Conservation (phyloP, 768 basidiomycete genomes). For the Galerina marginata region DNA sequence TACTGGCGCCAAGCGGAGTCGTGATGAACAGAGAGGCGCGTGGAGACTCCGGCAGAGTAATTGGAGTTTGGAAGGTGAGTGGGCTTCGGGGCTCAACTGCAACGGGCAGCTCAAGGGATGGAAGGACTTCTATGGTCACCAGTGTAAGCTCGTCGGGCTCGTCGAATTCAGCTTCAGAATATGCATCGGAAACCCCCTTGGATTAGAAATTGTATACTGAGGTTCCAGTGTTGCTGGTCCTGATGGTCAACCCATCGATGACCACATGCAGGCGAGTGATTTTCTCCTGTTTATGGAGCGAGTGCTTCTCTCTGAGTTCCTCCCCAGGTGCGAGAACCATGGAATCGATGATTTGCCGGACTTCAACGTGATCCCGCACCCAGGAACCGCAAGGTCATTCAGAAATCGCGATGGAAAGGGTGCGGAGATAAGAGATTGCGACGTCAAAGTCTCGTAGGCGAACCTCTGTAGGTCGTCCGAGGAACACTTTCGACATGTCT, state of each 20-base stretch:
- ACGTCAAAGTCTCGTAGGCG: constrained; percentile 55
- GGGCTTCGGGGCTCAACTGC: constrained; percentile 24
- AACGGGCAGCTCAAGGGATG: constrained; percentile 25
- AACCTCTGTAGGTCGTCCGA: constrained; percentile 56
- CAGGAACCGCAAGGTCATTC: constrained; percentile 76
- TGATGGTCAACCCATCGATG: constrained; percentile 47
- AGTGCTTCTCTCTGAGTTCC: constrained; percentile 59
- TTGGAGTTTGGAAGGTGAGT: constrained; percentile 34
- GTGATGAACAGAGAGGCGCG: constrained; percentile 27
- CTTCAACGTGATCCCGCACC: constrained; percentile 67
- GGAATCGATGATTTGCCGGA: constrained; percentile 60
- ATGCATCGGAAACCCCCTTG: constrained; percentile 24
- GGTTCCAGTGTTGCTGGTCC: constrained; percentile 10
- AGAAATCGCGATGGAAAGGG: constrained; percentile 55
- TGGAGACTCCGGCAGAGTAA: constrained; percentile 41
- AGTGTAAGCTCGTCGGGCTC: constrained; percentile 31
- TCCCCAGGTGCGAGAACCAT: constrained; percentile 69
- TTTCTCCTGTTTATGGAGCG: constrained; percentile 40
- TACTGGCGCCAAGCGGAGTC: constrained; percentile 11
- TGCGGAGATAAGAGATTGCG: constrained; percentile 40
- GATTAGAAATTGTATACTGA: constrained; percentile 7
- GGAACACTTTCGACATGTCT: constrained; percentile 67
- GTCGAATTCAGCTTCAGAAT: constrained; percentile 25
- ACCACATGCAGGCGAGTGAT: constrained; percentile 53
- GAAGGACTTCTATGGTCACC: constrained; percentile 14